These are phyloP conservation scores for Fusarium sterilihyphosum DNA, from an alignment of 2,329 filamentous ascomycete species.

Conservation along the genomic window DNA sequence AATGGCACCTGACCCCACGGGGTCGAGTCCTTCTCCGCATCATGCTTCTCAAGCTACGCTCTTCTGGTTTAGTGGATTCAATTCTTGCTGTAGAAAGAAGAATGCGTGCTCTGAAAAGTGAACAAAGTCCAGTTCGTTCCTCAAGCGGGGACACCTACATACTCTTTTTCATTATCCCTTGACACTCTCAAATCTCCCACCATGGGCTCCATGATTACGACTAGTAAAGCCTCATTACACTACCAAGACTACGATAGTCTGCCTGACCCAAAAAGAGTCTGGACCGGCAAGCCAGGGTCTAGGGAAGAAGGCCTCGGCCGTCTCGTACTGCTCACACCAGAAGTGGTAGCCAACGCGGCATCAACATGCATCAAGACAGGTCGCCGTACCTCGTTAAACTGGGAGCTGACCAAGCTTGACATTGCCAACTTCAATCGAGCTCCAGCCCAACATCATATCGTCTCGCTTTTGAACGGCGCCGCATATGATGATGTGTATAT, in stretches of 20 bases:
- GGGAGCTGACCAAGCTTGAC: not conserved
- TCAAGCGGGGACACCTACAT: too few relatives aligned
- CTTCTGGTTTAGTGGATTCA: not conserved
- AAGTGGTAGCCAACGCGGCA: not conserved
- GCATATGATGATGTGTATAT: constrained; percentile 1
- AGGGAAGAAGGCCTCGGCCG: not conserved
- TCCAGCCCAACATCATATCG: not conserved
- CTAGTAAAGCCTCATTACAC: not conserved
- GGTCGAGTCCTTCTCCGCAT: not conserved
- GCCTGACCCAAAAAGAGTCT: not conserved
- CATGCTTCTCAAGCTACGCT: not conserved
- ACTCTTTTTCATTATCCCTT: too few relatives aligned
- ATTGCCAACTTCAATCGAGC: constrained; percentile 12
- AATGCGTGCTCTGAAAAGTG: not conserved
- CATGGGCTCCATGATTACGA: not conserved
- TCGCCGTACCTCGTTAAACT: not conserved
- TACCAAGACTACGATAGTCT: not conserved
- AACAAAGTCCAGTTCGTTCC: not conserved
- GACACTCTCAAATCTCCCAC: not conserved
- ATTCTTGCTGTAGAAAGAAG: not conserved
- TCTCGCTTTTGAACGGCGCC: not conserved
- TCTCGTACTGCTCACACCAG: not conserved
- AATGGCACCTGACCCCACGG: not conserved
- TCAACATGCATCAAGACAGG: constrained; percentile 1
- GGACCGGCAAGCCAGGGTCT: not conserved